Evolutionary conservation across 495 filamentous ascomycete genomes (phyloP).

Genomic region (Cenococcum geophilum): DNA sequence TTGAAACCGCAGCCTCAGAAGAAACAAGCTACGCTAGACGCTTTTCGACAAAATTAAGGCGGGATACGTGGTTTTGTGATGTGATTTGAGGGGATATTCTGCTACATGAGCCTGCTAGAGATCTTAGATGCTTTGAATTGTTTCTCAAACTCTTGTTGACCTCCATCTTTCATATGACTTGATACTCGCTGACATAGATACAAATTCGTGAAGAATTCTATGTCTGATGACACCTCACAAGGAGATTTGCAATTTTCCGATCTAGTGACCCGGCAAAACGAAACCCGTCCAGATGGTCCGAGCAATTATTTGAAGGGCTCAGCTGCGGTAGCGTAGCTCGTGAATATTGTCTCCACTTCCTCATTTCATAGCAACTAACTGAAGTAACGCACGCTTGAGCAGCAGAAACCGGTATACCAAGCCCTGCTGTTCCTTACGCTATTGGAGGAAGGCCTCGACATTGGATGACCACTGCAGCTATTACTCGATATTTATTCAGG

Average conservation of each 20-base stretch:
- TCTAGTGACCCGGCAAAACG: background rate
- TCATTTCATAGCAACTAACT: background rate
- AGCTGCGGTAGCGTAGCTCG: no score
- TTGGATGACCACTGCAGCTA: no score
- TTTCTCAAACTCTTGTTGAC: background rate
- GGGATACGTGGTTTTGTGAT: background rate
- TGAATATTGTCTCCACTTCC: background rate
- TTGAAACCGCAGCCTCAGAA: slow-evolving; percentile 8
- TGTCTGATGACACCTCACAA: background rate
- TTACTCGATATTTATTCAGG: no score
- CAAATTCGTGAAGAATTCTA: background rate
- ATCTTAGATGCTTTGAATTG: background rate
- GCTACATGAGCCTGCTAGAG: background rate
- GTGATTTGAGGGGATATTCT: background rate
- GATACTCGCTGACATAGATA: background rate
- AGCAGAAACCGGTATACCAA: no score
- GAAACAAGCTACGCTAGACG: slow-evolving; percentile 14
- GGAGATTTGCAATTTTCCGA: background rate
- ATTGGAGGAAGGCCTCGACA: no score
- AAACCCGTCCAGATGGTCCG: no score
- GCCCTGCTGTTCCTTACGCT: no score
- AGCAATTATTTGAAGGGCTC: no score
- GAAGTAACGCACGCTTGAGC: no score
- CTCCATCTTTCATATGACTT: background rate
- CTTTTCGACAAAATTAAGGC: background rate